Evolutionary conservation across 1,139 yeast species (phyloP).

Genomic region (Hyphopichia pseudoburtonii): DNA sequence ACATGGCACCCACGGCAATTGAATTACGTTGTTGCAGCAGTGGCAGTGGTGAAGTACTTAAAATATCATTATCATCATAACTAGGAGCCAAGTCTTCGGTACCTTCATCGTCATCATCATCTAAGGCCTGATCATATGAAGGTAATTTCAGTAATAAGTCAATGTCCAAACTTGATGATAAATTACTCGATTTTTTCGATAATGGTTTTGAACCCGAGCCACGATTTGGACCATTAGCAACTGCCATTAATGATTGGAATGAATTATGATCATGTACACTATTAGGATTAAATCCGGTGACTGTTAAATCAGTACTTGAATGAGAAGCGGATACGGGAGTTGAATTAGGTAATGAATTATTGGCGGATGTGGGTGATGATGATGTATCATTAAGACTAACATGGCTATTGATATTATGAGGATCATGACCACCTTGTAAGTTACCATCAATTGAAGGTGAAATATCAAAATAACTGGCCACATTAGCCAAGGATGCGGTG

Average conservation of each 20-base stretch:
- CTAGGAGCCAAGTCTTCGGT: conserved; percentile 33
- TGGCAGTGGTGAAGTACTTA: background rate
- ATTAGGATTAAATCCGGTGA: background rate
- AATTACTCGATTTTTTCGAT: no score
- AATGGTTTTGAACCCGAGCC: conserved; percentile 7
- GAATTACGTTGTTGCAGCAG: background rate
- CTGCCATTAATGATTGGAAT: background rate
- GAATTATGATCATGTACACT: conserved; percentile 1
- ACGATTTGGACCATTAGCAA: conserved; percentile 6
- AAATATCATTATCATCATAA: conserved; percentile 15
- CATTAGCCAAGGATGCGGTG: conserved; percentile 16
- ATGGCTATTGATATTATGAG: background rate
- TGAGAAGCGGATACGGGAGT: background rate
- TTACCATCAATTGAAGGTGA: conserved; percentile 13
- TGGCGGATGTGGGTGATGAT: no score
- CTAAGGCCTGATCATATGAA: conserved; percentile 36
- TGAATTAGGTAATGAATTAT: background rate
- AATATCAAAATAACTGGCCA: conserved; percentile 30
- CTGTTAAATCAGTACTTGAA: background rate
- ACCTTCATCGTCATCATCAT: conserved; percentile 25
- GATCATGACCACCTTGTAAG: no score
- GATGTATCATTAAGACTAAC: no score
- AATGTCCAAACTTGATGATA: conserved; percentile 21
- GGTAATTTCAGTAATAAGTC: conserved; percentile 31
- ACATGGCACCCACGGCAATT: background rate